Base-by-base conservation (phyloP, 1,284 basidiomycete genomes). In the Coniferiporia sulphurascens region DNA sequence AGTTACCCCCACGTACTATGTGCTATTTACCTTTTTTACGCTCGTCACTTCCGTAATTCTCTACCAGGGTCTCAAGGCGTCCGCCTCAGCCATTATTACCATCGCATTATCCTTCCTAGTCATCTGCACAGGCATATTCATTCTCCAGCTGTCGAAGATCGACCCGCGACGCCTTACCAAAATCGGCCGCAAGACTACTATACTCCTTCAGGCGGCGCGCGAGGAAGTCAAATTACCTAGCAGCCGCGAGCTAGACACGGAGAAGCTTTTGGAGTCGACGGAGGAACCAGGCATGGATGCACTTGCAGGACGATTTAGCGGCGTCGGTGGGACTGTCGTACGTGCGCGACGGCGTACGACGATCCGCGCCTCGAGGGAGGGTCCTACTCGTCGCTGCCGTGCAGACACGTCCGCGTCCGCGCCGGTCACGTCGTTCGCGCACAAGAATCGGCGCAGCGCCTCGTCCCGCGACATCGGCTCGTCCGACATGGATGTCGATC, bases 141-240 rank as follows among this genome's bases (percentile, higher is more conserved):
- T 99, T 63, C 85, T 99, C 8, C 96, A 99, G 74, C 88, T 99
- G 81, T 96, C 93, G 72, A 98, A 98, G 74, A 82, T 94, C 64
- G 92, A 95, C 69, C 92, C 92, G 3, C 78, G 75, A 32, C 75
- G 86, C 58, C 80, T 97, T 66, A 79, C 78, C 59, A 80, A 80
- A 36, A 86, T 97, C 67, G 95, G 95, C 69, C 80, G 94, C 36
- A 82, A 86, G 41, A 89, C 90, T 4, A 96, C 94, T 0, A 82
- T 96, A 48, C 84, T 97, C 34, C 79, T 97, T 22, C 84, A 89
- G 69, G 91, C 89, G 3, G 82, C 90, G 0, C 82, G 84, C 21
- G 71, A 78, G 19, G 80, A 84, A 52, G 90, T 86, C 1, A 87
- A 88, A 63, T 71, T 71, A 70, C 36, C 66, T 69, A 43, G 15